Base-by-base conservation (phyloP, 148 eudicot genomes). In the Camellia lanceoleosa region DNA sequence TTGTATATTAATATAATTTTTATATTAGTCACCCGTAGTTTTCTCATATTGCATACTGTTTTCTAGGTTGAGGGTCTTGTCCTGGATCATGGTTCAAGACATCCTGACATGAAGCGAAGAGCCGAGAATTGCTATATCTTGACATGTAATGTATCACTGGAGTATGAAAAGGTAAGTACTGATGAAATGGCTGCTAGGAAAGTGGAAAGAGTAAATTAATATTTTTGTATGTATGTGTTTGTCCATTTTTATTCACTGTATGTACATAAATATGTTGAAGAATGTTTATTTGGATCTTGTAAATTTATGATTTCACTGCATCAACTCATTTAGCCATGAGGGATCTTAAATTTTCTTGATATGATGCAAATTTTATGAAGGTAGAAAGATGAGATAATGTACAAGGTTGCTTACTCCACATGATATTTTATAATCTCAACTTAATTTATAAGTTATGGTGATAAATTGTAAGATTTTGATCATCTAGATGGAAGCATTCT, bases 81-180 rank as follows among this genome's bases (percentile, higher is more conserved):
- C 68, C 93, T 96, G 83, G 99, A 96, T 89, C 99, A 96, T 87
- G 99, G 99, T 81, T 96, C 99, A 43, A 96, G 99, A 82, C 99
- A 96, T 87, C 98, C 99, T 76, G 99, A 96, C 82, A 96, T 96
- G 99, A 96, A 96, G 86, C 86, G 99, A 3, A 89, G 95, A 74
- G 97, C 92, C 66, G 97, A 93, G 82, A 96, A 96, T 76, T 96
- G 99, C 74, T 71, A 88, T 75, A 93, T 92, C 51, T 78, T 96
- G 91, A 96, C 99, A 7, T 87, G 89, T 80, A 96, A 96, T 85
- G 99, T 96, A 19, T 92, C 97, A 59, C 85, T 96, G 75, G 98
- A 96, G 84, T 96, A 96, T 82, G 99, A 96, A 96, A 84, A 96
- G 99, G 98, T 96, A 89, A 79, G 20, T 71, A 8, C 52, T 72